phyloP scores from a whole-genome alignment of 1,139 yeast species.

The Yamadazyma songkhlaensis region DNA sequence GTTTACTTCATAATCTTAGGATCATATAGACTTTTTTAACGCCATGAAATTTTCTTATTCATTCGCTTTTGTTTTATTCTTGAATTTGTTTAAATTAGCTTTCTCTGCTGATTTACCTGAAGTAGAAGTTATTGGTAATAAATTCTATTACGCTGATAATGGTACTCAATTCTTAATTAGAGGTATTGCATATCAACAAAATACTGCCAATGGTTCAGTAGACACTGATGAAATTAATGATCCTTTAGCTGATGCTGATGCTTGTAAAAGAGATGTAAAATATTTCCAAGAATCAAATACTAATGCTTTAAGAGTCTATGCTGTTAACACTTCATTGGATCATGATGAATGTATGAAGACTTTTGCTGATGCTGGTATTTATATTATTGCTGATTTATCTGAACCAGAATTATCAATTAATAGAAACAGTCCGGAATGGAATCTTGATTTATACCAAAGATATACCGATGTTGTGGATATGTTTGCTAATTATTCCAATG shows the following conservation, averaged over 20 bases:
- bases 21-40: too few relatives aligned
- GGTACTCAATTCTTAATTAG: constrained; percentile 45
- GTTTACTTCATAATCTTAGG: too few relatives aligned
- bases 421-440: constrained; percentile 63
- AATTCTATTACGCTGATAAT: constrained; percentile 43
- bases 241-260: constrained; percentile 69
- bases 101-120: constrained; percentile 19
- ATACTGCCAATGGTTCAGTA: constrained; percentile 36
- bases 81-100: constrained; percentile 1
- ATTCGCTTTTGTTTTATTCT: constrained; percentile 7
- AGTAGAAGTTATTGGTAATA: constrained; percentile 45
- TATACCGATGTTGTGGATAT: constrained; percentile 72
- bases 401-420: constrained; percentile 63
- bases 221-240: constrained; percentile 54
- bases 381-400: constrained; percentile 74
- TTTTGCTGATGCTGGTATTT: constrained; percentile 72
- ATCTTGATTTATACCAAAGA: constrained; percentile 61
- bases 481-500: constrained; percentile 69
- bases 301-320: constrained; percentile 72
- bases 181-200: constrained; percentile 48
- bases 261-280: constrained; percentile 80
- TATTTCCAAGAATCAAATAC: constrained; percentile 59
- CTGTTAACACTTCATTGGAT: constrained; percentile 60
- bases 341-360: constrained; percentile 68
- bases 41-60: constrained; percentile 1